Base-by-base conservation (phyloP, 768 basidiomycete species). In the Mrakia frigida region DNA sequence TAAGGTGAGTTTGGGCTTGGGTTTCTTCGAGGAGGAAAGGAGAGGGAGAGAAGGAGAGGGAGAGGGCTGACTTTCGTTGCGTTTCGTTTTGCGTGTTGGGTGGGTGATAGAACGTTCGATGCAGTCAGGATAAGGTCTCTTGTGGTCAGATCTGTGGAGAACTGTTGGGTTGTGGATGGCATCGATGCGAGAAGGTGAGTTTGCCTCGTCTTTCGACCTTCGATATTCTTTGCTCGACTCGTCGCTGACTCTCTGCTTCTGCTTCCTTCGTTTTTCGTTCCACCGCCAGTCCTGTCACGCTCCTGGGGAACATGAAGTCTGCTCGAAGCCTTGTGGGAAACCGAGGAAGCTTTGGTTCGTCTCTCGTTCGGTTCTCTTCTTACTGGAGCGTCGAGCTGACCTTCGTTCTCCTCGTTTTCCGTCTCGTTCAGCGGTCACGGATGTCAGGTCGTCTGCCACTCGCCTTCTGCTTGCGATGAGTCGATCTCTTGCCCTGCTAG, bases 81-180 rank as follows among this genome's bases (percentile, higher is more conserved):
- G 5, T 28, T 53, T 33, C 10, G 43, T 31, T 46, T 46, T 50
- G 43, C 50, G 52, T 46, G 33, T 31, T n/a, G 33, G 16, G 14
- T 5, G 10, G 46, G 14, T 59, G 71, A 56, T 31, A 67, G 63
- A 93, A 98, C 80, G 87, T 94, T 16, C 86, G 88, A 50, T 99
- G 97, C 82, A 92, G 93, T 2, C 88, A 91, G 81, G 91, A 80
- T 37, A 91, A 89, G 80, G 90, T 99, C 9, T 90, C 88, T 0
- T 99, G 97, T 81, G 97, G 96, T 11, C 87, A 85, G 35, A 83
- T 86, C 3, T 99, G 97, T 82, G 91, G 90, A 78, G 90, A 90
- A 88, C 83, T 91, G 3, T 84, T 98, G 74, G 84, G 84, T 0
- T 99, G 97, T 80, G 97, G 96, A 2, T 93, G 90, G 81, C 97